Conservation (phyloP, 1,284 basidiomycete genomes). For the Ganoderma sinense region DNA sequence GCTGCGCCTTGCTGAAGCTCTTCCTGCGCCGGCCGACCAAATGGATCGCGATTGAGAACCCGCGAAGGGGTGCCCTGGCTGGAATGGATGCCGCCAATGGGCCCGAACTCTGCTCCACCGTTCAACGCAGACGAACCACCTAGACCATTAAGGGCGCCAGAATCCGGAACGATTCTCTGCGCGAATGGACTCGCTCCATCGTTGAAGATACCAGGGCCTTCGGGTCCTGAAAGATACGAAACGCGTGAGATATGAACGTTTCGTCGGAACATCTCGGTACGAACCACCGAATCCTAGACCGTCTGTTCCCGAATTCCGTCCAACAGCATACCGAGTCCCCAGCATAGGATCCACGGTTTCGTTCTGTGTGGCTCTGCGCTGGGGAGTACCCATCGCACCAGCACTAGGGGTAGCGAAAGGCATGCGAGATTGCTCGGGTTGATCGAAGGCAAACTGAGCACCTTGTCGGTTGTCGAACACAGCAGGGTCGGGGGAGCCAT, state of each 20-base stretch:
- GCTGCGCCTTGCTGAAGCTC: slow-evolving; percentile 17
- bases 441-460: slow-evolving; percentile 45
- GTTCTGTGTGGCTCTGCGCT: slow-evolving; percentile 32
- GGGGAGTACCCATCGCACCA: slow-evolving; percentile 24
- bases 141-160: slow-evolving; percentile 19
- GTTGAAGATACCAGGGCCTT: slow-evolving; percentile 17
- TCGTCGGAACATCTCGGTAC: slow-evolving; percentile 2
- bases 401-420: slow-evolving; percentile 25
- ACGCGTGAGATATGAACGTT: background rate
- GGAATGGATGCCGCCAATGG: slow-evolving; percentile 29
- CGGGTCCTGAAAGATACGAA: slow-evolving; percentile 7
- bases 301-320: slow-evolving; percentile 23
- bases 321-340: slow-evolving; percentile 19
- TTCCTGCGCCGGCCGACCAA: slow-evolving; percentile 27
- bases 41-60: slow-evolving; percentile 35
- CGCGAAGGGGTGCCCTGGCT: slow-evolving; percentile 30
- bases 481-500: slow-evolving; percentile 73
- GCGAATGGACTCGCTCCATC: slow-evolving; percentile 19
- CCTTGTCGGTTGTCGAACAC: slow-evolving; percentile 58
- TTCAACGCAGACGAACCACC: slow-evolving; percentile 21
- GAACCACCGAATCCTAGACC: slow-evolving; percentile 23
- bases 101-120: slow-evolving; percentile 22
- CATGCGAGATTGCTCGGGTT: slow-evolving; percentile 40
- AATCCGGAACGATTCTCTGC: slow-evolving; percentile 21
- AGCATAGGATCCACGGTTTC: slow-evolving; percentile 31